Conservation (phyloP, 768 basidiomycete genomes). For the Leccinum fibrillosum region DNA sequence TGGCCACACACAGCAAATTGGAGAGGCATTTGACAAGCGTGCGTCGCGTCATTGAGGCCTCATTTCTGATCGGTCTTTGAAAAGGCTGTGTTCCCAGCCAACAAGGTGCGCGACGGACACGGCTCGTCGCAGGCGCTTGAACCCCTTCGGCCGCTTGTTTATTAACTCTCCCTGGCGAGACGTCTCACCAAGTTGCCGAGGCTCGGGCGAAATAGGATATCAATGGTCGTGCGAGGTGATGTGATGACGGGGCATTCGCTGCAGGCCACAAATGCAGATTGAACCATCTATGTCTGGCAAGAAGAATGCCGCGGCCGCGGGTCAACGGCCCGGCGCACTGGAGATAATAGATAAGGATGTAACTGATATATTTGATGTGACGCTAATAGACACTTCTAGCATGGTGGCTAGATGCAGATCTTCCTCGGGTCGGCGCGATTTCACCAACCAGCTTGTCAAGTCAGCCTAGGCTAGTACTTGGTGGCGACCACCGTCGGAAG, state of each 20-base stretch:
- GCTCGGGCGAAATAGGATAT: neutral
- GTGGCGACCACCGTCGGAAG: neutral
- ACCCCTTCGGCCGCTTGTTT: neutral
- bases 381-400: neutral
- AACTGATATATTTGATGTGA: neutral
- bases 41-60: neutral
- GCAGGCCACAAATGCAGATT: neutral
- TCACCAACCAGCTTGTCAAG: neutral
- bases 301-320: neutral
- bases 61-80: neutral
- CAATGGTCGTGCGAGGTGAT: neutral
- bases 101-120: neutral
- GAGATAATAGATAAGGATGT: neutral
- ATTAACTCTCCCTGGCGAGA: neutral
- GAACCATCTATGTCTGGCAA: neutral
- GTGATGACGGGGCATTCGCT: neutral
- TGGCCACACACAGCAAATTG: neutral
- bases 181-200: neutral
- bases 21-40: neutral
- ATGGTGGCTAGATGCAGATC: neutral
- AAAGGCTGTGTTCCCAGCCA: neutral
- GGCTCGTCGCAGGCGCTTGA: neutral
- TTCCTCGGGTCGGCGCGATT: neutral
- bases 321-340: neutral
- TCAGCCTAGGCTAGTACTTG: neutral